Evolutionary conservation across 2,329 filamentous ascomycete genomes (phyloP), one percentile per base, ranked within the genome.

Genomic region (Thermochaetoides dissita): DNA sequence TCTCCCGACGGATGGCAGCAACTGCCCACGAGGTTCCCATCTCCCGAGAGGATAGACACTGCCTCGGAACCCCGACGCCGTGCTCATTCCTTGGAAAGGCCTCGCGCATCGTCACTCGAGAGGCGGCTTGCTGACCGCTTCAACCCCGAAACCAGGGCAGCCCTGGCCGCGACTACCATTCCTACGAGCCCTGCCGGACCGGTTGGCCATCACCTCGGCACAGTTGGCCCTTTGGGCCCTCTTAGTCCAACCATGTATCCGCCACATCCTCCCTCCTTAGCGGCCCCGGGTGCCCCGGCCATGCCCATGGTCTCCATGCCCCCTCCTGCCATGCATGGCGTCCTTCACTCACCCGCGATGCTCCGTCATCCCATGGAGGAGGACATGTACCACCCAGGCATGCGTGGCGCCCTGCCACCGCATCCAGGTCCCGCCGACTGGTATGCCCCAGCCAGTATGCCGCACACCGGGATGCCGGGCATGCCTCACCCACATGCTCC

Each of bases 51-150:
- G 10, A 34, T 40, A 4, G 24, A 28, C 28, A 34, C 42, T 9
- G 39, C 40, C 7, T 1, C 33, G 7, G 40, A 45, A 24, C 17
- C 17, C 17, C 17, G 17, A 24, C 17, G 17, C 17, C 17, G 17
- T 24, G 17, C 17, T 24, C 17, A 24, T 24, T 24, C 17, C 17
- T 24, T 24, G 11, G 50, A 49, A 38, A 44, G 46, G 10, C 41
- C 42, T 30, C 43, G 44, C 10, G 37, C 44, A 36, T 44, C 47
- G n/a, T 49, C 48, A 8, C 40, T 45, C 17, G 43, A 45, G 7
- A 44, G 39, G 39, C 46, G 49, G 9, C 51, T 72, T 8, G 71
- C 69, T 3, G 68, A 68, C 34, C 63, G 71, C 8, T 67, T 73
- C 46, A 59, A 56, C 28, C 59, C 67, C 11, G 70, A 70, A 40